Percentiles rank a stretch among this genome's conserved stretches.
Evolutionary conservation across 148 eudicot genomes (phyloP).

Genomic region (Chenopodium berlandieri): DNA sequence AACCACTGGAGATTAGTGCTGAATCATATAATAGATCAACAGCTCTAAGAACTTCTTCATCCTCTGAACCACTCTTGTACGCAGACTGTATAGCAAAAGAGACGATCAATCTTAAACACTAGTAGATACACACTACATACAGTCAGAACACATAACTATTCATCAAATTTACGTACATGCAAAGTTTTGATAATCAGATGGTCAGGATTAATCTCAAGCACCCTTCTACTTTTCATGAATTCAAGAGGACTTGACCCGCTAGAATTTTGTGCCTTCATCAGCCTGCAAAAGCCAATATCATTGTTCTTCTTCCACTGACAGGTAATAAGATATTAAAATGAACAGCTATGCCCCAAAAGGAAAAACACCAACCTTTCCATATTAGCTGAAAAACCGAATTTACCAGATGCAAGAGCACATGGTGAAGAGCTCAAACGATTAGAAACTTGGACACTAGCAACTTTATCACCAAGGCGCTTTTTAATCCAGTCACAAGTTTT

Average conservation of each 20-base stretch:
- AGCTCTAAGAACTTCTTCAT: constrained; percentile 84
- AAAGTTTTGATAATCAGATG: constrained; percentile 78
- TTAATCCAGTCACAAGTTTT: constrained; percentile 93
- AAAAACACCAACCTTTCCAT: constrained; percentile 79
- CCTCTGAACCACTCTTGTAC: constrained; percentile 51
- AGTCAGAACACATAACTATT: background rate
- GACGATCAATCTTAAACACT: background rate
- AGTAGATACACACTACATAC: background rate
- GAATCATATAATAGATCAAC: constrained; percentile 89
- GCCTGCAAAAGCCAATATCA: constrained; percentile 41
- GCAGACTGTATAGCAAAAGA: constrained; percentile 53
- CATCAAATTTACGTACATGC: constrained; percentile 48
- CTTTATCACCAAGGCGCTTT: constrained; percentile 83
- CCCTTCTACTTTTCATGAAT: constrained; percentile 86
- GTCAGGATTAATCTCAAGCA: constrained; percentile 83
- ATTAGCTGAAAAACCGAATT: constrained; percentile 96
- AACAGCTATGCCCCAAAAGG: background rate
- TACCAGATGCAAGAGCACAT: constrained; percentile 90
- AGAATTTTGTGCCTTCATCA: constrained; percentile 76
- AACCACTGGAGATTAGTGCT: constrained; percentile 85
- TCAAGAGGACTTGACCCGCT: constrained; percentile 64
- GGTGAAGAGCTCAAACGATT: constrained; percentile 86
- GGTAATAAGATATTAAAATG: background rate
- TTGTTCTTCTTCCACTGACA: background rate
- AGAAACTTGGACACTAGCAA: constrained; percentile 89